A percentile compares a stretch with the other conserved stretches of the same genome.
Conservation (phyloP, 1,139 yeast genomes). For the Cylindricascospora bacillispora region DNA sequence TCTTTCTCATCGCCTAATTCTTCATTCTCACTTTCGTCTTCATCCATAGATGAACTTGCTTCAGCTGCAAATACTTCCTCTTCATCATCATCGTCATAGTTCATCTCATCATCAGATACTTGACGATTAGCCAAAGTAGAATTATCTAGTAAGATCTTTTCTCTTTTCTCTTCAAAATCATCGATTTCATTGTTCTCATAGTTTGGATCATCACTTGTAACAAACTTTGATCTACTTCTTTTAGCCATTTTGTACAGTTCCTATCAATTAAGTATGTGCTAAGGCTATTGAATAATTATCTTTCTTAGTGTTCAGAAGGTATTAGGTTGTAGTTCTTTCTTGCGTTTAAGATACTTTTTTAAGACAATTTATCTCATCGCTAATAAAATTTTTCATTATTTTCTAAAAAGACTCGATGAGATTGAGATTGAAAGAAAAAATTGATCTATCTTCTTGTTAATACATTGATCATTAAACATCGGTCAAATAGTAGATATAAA, state of each 20-base stretch:
- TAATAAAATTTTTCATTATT: too few relatives aligned
- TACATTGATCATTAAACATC: too few relatives aligned
- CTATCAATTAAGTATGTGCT: slow-evolving; percentile 6
- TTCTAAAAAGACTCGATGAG: too few relatives aligned
- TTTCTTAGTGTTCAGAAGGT: too few relatives aligned
- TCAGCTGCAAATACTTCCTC: slow-evolving; percentile 41
- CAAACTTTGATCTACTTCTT: slow-evolving; percentile 2
- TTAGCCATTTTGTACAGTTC: slow-evolving; percentile 4
- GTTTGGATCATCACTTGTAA: slow-evolving; percentile 15
- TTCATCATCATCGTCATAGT: slow-evolving; percentile 30
- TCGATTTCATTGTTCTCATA: slow-evolving; percentile 55
- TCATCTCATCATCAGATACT: slow-evolving; percentile 13
- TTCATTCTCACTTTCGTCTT: slow-evolving; percentile 24
- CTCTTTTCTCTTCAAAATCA: slow-evolving; percentile 53
- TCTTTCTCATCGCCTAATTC: slow-evolving; percentile 40
- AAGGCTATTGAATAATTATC: too few relatives aligned
- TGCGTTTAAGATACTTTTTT: too few relatives aligned
- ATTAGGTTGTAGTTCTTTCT: too few relatives aligned
- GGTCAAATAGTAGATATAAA: too few relatives aligned
- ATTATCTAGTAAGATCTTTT: slow-evolving; percentile 44
- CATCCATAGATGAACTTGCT: slow-evolving; percentile 17
- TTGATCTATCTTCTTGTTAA: too few relatives aligned
- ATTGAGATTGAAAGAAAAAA: too few relatives aligned
- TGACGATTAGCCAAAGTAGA: slow-evolving; percentile 36
- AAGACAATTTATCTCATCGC: too few relatives aligned